Base-by-base conservation (phyloP, 139 green algal genomes). In the Picocystis salinarum region DNA sequence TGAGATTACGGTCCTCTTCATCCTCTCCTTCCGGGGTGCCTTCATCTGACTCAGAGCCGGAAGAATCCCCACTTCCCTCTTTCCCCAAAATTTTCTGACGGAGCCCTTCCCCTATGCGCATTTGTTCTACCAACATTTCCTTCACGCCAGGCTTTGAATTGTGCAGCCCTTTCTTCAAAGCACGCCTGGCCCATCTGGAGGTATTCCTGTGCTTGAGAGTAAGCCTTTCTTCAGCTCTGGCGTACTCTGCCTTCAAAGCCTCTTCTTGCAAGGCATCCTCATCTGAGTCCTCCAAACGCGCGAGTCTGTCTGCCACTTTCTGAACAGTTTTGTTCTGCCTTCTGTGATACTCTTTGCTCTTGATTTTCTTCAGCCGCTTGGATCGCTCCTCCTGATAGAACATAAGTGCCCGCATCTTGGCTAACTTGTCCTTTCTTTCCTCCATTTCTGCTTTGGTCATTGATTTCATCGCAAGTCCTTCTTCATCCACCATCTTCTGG, bases 121-220 rank as follows among this genome's bases (percentile, higher is more conserved):
- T 70, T 69, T 96, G 85, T 57, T 93, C 84, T 4, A 53, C 56
- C 7, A 96, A 39, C 0, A 77, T 82, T 17, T 70, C 68, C 24
- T 62, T 61, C 3, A 68, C 80, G 22, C 60, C 41, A 64, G 37
- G 19, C 24, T 12, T 45, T 7, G 17, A 7, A 5, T 27, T 18
- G 4, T 58, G 33, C 18, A 69, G 50, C 10, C 56, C 56, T 27
- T 44, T 58, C 53, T 86, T 82, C 2, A 95, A 60, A 27, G 75
- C 80, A 3, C 80, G 65, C 29, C 71, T 56, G 3, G 82, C 83
- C 81, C 83, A 96, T 33, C 71, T 54, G 26, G 58, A 79, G 24
- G 70, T 94, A 67, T 92, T 93, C 29, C 62, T 67, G 56, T 96
- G 85, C 56, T 85, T 83, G 18, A 92, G 66, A 20, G 83, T 91